Evolutionary conservation across 2,329 filamentous ascomycete genomes (phyloP).

Genomic region (Harringtonia lauricola): DNA sequence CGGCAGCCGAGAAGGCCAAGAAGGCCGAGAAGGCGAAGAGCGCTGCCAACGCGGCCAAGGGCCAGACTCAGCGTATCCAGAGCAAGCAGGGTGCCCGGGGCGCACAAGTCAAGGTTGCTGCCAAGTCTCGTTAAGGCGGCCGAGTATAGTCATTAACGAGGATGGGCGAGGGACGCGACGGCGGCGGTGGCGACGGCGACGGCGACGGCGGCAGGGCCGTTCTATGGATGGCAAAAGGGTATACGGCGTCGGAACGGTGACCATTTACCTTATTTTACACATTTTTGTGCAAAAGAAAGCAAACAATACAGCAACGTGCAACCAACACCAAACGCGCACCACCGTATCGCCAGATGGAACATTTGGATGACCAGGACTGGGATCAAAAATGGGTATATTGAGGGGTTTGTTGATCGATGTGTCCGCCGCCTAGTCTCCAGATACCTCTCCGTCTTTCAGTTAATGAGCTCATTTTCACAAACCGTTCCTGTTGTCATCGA

Average conservation of each 20-base stretch:
- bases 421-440: too few species aligned
- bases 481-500: too few species aligned
- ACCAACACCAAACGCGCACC: not conserved
- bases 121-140: constrained; percentile 66
- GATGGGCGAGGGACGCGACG: too few species aligned
- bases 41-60: constrained; percentile 63
- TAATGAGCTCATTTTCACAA: too few species aligned
- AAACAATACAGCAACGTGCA: constrained; percentile 1
- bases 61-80: constrained; percentile 67
- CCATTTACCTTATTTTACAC: constrained; percentile 2
- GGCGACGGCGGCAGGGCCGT: constrained; percentile 1
- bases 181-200: not conserved
- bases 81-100: constrained; percentile 98
- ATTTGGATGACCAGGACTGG: too few species aligned
- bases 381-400: too few species aligned
- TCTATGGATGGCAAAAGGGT: not conserved
- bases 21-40: constrained; percentile 99
- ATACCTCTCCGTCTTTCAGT: too few species aligned
- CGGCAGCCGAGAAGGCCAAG: constrained; percentile 77
- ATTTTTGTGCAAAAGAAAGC: constrained; percentile 1
- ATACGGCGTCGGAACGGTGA: constrained; percentile 8
- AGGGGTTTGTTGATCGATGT: too few species aligned
- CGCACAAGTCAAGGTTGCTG: constrained; percentile 71
- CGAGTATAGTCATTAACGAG: too few species aligned
- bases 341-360: too few species aligned